A percentile compares a stretch with the other conserved stretches of the same genome.
These are phyloP conservation scores for Nicotiana knightiana DNA, from an alignment of 257 asterid species.

Conservation along the genomic window DNA sequence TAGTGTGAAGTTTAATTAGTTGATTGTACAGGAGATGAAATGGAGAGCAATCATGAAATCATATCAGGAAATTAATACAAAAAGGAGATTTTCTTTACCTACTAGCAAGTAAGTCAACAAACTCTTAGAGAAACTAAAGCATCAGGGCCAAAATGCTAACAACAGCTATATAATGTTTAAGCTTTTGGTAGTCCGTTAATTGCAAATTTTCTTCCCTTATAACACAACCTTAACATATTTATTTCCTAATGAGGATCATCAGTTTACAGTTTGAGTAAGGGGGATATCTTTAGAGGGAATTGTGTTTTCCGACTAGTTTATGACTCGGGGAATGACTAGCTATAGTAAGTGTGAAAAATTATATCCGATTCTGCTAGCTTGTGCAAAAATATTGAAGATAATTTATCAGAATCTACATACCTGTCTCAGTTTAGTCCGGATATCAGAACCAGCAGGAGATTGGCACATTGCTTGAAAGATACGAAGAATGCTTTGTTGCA, in stretches of 20 bases:
- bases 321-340: background rate
- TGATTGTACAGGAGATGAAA: background rate
- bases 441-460: slow-evolving; percentile 27
- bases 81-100: background rate
- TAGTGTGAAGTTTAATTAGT: background rate
- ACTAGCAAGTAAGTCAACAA: background rate
- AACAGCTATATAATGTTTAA: background rate
- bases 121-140: background rate
- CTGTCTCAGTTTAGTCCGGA: slow-evolving; percentile 36
- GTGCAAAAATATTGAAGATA: background rate
- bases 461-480: slow-evolving; percentile 38
- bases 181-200: slow-evolving; percentile 2
- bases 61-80: background rate
- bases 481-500: slow-evolving; percentile 32
- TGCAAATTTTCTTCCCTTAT: background rate
- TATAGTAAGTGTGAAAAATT: background rate
- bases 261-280: background rate
- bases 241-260: background rate
- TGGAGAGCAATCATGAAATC: background rate
- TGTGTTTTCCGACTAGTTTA: background rate
- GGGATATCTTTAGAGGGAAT: background rate
- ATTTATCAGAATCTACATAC: slow-evolving; percentile 2
- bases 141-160: background rate
- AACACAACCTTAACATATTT: background rate
- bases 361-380: background rate